Evolutionary conservation across 75 land plant genomes (phyloP), one percentile per base, ranked within the genome.

Genomic region (Cryptomeria japonica): DNA sequence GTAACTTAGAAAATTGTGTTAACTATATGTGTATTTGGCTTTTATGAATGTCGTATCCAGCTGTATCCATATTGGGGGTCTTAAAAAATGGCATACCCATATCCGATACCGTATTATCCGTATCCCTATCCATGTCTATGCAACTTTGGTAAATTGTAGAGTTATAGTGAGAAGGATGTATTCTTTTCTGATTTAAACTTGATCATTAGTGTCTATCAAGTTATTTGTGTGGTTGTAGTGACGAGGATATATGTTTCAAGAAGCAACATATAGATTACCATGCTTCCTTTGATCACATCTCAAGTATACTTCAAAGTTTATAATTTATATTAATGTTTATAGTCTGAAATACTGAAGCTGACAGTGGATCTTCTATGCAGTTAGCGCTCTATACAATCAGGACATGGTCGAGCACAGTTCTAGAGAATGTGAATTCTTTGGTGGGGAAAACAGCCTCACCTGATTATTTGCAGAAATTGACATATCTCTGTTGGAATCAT

Each of bases 401-500:
- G 36, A 95, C 96, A 11, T 97, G 99, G 99, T 91, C 98, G 18
- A 90, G 58, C 84, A 97, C 99, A 34, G 98, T 97, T 51, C 37
- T 94, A 41, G 99, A 97, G 86, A 97, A 96, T 87, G 99, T 96
- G 72, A 86, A 88, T 83, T 91, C 99, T 14, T 80, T 98, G 87
- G 92, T 98, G 0, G 98, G 99, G 44, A 92, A 91, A 75, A 92
- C 96, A 9, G 99, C 99, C 0, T 94, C 99, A 3, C 96, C 99
- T 0, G 98, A 96, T 38, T 97, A 90, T 84, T 88, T 98, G 76
- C 93, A 94, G 42, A 98, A 96, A 87, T 80, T 98, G 83, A 97
- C 99, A 53, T 98, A 95, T 84, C 93, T 98, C 1, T 92, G 95
- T 86, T 98, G 99, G 99, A 98, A 98, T 87, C 99, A 98, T 88